Evolutionary conservation across 2,329 filamentous ascomycete genomes (phyloP).

Genomic region (Colletotrichum lindemuthianum): DNA sequence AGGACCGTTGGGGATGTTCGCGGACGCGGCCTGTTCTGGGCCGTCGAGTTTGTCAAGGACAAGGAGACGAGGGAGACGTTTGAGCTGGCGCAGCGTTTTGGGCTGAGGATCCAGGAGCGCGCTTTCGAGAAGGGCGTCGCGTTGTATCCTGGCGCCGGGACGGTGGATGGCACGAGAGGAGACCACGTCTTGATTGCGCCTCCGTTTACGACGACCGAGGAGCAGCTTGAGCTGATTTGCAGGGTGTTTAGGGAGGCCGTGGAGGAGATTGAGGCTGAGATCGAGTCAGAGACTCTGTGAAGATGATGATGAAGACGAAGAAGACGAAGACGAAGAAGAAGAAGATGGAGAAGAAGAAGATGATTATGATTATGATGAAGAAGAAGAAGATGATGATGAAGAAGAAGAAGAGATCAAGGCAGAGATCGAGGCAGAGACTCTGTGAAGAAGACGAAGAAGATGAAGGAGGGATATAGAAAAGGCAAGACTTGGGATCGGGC

Average conservation of each 20-base stretch:
- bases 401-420: too few species aligned
- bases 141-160: slow-evolving; percentile 67
- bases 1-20: slow-evolving; percentile 52
- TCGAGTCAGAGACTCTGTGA: neutral
- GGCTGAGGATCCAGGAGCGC: slow-evolving; percentile 40
- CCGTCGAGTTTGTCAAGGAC: slow-evolving; percentile 56
- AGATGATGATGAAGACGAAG: neutral
- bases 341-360: too few species aligned
- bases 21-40: slow-evolving; percentile 58
- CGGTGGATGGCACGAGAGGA: slow-evolving; percentile 67
- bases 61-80: slow-evolving; percentile 50
- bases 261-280: slow-evolving; percentile 28
- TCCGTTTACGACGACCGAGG: slow-evolving; percentile 68
- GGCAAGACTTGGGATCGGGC: too few species aligned
- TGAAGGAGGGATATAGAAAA: too few species aligned
- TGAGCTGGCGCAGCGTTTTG: slow-evolving; percentile 40
- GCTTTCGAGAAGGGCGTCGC: slow-evolving; percentile 41
- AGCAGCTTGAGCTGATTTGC: slow-evolving; percentile 10
- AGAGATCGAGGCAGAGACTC: too few species aligned
- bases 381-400: too few species aligned
- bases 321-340: neutral
- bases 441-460: too few species aligned
- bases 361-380: too few species aligned
- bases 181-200: slow-evolving; percentile 78
- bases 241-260: slow-evolving; percentile 24